Percentiles rank a stretch among this genome's conserved stretches.
Conservation (phyloP, 2,329 filamentous ascomycete genomes). For the Lithohypha guttulata region DNA sequence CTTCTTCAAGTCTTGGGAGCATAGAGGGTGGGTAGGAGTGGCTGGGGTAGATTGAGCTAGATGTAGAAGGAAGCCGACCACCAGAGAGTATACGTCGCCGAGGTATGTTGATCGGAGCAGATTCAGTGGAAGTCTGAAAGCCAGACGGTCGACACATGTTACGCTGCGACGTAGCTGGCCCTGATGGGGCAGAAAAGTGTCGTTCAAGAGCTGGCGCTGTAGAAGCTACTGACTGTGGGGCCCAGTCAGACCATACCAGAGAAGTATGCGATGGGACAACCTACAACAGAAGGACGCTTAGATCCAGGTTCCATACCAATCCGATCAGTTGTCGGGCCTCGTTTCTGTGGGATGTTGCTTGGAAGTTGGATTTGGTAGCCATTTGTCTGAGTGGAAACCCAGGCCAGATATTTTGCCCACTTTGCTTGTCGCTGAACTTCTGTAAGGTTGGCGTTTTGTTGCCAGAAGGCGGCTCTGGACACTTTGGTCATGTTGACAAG, state of each 20-base stretch:
- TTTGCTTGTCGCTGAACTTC: slow-evolving; percentile 13
- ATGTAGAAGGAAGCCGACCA: slow-evolving; percentile 18
- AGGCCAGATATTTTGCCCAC: slow-evolving; percentile 14
- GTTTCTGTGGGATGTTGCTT: slow-evolving; percentile 16
- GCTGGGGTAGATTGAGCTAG: slow-evolving; percentile 28
- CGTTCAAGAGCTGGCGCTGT: slow-evolving; percentile 19
- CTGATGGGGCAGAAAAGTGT: slow-evolving; percentile 18
- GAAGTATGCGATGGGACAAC: slow-evolving; percentile 14
- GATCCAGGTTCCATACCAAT: slow-evolving; percentile 32
- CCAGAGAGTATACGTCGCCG: slow-evolving; percentile 12
- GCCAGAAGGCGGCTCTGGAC: slow-evolving; percentile 16
- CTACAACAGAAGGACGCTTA: slow-evolving; percentile 26
- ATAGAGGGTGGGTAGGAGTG: slow-evolving; percentile 28
- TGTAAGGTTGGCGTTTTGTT: slow-evolving; percentile 17
- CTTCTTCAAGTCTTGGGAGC: slow-evolving; percentile 27
- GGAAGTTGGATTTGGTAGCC: slow-evolving; percentile 3
- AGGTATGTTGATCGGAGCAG: slow-evolving; percentile 22
- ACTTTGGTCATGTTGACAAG: slow-evolving; percentile 14
- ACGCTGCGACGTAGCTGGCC: too few relatives aligned
- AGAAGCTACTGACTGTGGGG: slow-evolving; percentile 15
- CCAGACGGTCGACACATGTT: too few relatives aligned
- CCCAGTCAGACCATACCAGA: slow-evolving; percentile 20
- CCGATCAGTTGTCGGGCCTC: slow-evolving; percentile 14
- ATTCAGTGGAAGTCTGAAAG: slow-evolving; percentile 25
- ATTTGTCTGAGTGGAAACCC: slow-evolving; percentile 12